These are phyloP conservation scores for Gastrolobium bilobum DNA, from an alignment of 306 rosid species.

Conservation along the genomic window DNA sequence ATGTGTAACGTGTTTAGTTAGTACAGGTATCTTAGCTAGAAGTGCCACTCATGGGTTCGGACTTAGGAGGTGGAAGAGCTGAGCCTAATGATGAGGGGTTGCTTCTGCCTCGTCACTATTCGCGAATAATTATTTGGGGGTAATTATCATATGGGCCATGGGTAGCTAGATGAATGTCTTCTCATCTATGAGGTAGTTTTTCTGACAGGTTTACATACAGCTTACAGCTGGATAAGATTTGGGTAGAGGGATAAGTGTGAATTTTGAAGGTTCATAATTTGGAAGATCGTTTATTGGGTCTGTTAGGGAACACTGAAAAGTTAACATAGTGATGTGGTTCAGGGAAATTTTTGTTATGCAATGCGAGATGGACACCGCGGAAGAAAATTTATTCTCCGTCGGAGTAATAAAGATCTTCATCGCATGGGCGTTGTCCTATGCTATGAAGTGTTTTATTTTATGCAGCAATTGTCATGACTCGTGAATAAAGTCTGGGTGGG, in stretches of 20 bases:
- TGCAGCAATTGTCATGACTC: background rate
- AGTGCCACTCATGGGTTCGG: constrained; percentile 54
- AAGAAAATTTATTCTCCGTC: constrained; percentile 16
- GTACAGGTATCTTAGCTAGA: constrained; percentile 21
- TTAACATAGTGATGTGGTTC: constrained; percentile 20
- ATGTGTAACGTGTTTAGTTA: constrained; percentile 52
- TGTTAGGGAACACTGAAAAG: background rate
- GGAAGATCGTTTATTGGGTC: constrained; percentile 18
- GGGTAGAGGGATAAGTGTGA: constrained; percentile 24
- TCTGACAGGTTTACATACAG: constrained; percentile 36
- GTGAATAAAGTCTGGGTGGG: constrained; percentile 24
- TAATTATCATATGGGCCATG: constrained; percentile 53
- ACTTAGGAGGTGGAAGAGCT: constrained; percentile 49
- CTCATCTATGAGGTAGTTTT: constrained; percentile 38
- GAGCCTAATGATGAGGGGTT: constrained; percentile 61
- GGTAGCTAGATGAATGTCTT: constrained; percentile 39
- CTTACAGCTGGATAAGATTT: constrained; percentile 33
- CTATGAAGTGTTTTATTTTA: constrained; percentile 9
- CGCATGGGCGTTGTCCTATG: constrained; percentile 44
- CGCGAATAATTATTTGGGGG: constrained; percentile 39
- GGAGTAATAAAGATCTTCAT: constrained; percentile 37
- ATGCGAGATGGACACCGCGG: constrained; percentile 13
- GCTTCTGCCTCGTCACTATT: constrained; percentile 43
- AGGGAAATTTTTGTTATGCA: constrained; percentile 29
- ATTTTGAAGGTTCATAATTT: constrained; percentile 23